A percentile compares a stretch with the other conserved stretches of the same genome.
These are phyloP conservation scores for Dictyostelium discoideum DNA, from an alignment of 78 protist genomes.

Conservation along the genomic window DNA sequence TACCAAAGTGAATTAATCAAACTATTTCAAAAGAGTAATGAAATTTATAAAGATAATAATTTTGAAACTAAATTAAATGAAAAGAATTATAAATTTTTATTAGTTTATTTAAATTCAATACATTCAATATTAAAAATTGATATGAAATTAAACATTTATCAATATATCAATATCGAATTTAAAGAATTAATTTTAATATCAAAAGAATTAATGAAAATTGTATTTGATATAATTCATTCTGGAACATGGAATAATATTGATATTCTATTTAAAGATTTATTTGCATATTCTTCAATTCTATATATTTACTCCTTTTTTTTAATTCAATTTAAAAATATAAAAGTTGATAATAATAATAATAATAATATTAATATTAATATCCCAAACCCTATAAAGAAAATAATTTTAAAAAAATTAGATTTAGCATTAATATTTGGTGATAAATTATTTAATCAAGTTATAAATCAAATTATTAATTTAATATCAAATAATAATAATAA, in stretches of 20 bases:
- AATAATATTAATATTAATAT: neutral
- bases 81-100: neutral
- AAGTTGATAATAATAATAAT: neutral
- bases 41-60: neutral
- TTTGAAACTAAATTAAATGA: neutral
- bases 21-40: neutral
- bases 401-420: constrained; percentile 6
- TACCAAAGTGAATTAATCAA: neutral
- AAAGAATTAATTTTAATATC: neutral
- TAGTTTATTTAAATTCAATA: neutral
- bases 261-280: constrained; percentile 34
- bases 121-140: neutral
- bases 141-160: neutral
- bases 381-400: neutral
- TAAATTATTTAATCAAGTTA: neutral
- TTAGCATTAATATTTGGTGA: constrained; percentile 55
- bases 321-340: neutral
- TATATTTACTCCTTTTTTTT: neutral
- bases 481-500: neutral
- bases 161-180: neutral
- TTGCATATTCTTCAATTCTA: constrained; percentile 2
- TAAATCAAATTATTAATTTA: neutral
- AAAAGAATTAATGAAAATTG: neutral
- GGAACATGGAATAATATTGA: constrained; percentile 44
- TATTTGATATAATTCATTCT: neutral